Conservation (phyloP, 495 filamentous ascomycete genomes). For the Xylaria bambusicola region DNA sequence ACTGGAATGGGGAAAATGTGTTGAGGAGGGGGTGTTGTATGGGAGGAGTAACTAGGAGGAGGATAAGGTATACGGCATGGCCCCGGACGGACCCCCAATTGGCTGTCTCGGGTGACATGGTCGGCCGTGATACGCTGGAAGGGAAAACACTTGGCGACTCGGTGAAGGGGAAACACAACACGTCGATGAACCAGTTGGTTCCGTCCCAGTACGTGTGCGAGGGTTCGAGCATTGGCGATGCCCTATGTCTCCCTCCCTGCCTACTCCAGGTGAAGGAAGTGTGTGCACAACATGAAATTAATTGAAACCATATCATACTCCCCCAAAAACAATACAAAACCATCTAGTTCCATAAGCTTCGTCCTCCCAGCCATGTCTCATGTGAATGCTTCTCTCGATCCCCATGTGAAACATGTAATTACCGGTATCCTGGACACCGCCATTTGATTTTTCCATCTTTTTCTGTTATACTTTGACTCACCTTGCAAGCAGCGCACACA, state of each 20-base stretch:
- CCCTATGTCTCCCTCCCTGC: no score
- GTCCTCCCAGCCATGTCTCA: background rate
- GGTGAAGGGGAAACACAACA: slow-evolving; percentile 3
- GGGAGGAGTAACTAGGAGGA: background rate
- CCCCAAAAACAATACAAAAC: background rate
- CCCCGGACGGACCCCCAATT: slow-evolving; percentile 5
- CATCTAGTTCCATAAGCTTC: no score
- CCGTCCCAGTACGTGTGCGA: background rate
- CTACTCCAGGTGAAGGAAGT: slow-evolving; percentile 3
- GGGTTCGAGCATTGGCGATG: background rate
- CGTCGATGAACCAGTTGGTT: background rate
- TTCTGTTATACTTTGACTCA: background rate
- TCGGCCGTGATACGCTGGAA: slow-evolving; percentile 2
- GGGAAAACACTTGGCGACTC: background rate
- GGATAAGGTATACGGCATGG: background rate
- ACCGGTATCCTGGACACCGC: slow-evolving; percentile 12
- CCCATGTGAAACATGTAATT: slow-evolving; percentile 6
- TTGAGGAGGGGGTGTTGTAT: background rate
- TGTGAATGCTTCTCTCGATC: background rate
- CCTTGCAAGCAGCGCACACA: no score
- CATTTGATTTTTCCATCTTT: background rate
- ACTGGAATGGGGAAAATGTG: no score
- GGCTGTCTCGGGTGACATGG: slow-evolving; percentile 10
- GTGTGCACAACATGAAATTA: background rate
- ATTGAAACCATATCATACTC: slow-evolving; percentile 1